A percentile compares a stretch with the other conserved stretches of the same genome.
These are phyloP conservation scores for Sanghuangporus baumii DNA, from an alignment of 1,284 basidiomycete genomes.

Conservation along the genomic window DNA sequence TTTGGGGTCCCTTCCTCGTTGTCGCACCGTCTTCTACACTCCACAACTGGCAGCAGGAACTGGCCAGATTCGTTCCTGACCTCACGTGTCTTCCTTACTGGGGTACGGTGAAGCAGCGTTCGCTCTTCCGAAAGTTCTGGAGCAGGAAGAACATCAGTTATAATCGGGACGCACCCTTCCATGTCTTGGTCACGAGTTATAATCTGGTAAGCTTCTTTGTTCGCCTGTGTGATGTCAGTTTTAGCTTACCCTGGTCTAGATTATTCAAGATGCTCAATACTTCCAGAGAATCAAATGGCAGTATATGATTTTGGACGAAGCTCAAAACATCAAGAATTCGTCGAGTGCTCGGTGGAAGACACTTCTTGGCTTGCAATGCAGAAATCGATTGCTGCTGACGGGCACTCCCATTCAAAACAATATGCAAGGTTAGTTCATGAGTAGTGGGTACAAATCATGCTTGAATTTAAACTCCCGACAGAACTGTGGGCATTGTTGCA, in stretches of 20 bases:
- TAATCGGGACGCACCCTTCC: conserved; percentile 93
- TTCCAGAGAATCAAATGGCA: conserved; percentile 99
- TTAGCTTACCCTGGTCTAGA: conserved; percentile 35
- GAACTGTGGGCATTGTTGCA: conserved; percentile 99
- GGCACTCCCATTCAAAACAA: conserved; percentile 99
- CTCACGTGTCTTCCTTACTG: conserved; percentile 97
- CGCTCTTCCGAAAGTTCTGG: conserved; percentile 96
- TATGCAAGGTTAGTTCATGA: conserved; percentile 79
- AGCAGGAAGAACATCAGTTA: conserved; percentile 97
- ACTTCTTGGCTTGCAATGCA: conserved; percentile 90
- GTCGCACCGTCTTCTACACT: conserved; percentile 97
- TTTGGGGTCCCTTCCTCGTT: conserved; percentile 99
- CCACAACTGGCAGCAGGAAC: conserved; percentile 99
- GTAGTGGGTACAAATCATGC: conserved; percentile 1
- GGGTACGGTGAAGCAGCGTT: conserved; percentile 96
- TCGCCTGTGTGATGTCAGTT: background rate
- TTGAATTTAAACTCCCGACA: conserved; percentile 30
- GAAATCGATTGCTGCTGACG: conserved; percentile 92
- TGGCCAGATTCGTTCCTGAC: conserved; percentile 90
- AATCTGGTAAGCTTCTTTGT: conserved; percentile 63
- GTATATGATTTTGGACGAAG: conserved; percentile 99
- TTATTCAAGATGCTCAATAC: conserved; percentile 97
- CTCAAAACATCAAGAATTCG: conserved; percentile 99
- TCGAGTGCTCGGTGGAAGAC: conserved; percentile 98
- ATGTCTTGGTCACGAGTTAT: conserved; percentile 96